Evolutionary conservation across 1,284 basidiomycete genomes (phyloP).

Genomic region (Agroathelia rolfsii): DNA sequence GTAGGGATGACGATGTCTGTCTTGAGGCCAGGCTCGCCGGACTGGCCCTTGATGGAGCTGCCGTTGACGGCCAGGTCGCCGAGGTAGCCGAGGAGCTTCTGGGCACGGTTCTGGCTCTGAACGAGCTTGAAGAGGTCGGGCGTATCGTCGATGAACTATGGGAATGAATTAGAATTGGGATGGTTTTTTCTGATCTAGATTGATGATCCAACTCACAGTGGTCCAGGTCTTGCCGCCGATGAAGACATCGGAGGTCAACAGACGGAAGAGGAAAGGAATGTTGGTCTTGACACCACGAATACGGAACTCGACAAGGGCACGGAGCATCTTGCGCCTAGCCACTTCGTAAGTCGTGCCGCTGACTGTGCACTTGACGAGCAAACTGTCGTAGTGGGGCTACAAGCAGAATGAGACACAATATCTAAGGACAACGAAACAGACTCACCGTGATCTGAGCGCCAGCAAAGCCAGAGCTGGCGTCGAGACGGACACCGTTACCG

Average conservation of each 20-base stretch:
- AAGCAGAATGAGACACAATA: conserved; percentile 4
- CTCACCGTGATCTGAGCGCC: conserved; percentile 95
- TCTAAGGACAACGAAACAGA: conserved; percentile 5
- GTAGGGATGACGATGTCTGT: conserved; percentile 82
- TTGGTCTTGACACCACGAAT: conserved; percentile 99
- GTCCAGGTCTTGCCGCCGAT: conserved; percentile 98
- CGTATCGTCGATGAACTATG: conserved; percentile 99
- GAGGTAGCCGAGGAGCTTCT: conserved; percentile 93
- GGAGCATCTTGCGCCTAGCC: conserved; percentile 96
- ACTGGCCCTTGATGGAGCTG: conserved; percentile 90
- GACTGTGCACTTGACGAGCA: conserved; percentile 95
- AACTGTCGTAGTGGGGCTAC: conserved; percentile 94
- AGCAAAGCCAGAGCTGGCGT: conserved; percentile 96
- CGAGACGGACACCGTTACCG: conserved; percentile 96
- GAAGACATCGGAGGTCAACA: conserved; percentile 97
- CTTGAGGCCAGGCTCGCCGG: conserved; percentile 91
- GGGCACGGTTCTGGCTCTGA: conserved; percentile 95
- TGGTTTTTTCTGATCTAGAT: no score
- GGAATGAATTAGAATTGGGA: no score
- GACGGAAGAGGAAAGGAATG: conserved; percentile 97
- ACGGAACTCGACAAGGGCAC: conserved; percentile 97
- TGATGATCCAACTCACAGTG: conserved; percentile 44
- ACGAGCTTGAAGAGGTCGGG: conserved; percentile 98
- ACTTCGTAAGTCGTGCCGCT: conserved; percentile 98
- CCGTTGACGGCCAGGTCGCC: conserved; percentile 98